Evolutionary conservation across 805 yeast species (phyloP).

Genomic region (Lachancea thermotolerans): DNA sequence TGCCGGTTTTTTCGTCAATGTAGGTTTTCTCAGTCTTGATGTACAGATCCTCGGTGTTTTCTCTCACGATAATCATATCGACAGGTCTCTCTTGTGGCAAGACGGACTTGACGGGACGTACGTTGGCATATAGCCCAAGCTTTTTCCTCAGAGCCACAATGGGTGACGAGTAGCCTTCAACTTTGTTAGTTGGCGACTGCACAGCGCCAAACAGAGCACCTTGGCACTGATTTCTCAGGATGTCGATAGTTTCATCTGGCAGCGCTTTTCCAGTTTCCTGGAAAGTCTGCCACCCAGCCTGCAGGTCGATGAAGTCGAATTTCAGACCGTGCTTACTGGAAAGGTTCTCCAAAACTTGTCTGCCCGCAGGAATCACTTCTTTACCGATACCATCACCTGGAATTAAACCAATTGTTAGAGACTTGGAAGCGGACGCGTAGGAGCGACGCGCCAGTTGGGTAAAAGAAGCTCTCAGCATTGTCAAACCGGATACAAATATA

Average conservation of each 20-base stretch:
- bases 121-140: constrained; percentile 91
- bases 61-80: constrained; percentile 97
- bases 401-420: constrained; percentile 60
- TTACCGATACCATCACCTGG: constrained; percentile 99
- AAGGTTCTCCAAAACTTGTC: constrained; percentile 74
- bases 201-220: constrained; percentile 99
- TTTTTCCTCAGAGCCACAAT: constrained; percentile 97
- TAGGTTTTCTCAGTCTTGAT: constrained; percentile 85
- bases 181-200: constrained; percentile 88
- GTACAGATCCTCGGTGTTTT: constrained; percentile 96
- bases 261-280: constrained; percentile 92
- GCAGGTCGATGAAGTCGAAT: constrained; percentile 80
- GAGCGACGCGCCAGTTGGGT: constrained; percentile 28
- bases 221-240: constrained; percentile 75
- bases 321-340: constrained; percentile 68
- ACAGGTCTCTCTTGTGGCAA: constrained; percentile 72
- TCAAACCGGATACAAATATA: background rate
- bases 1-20: constrained; percentile 64
- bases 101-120: constrained; percentile 94
- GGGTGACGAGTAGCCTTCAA: constrained; percentile 95
- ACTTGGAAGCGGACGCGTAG: constrained; percentile 38
- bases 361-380: constrained; percentile 97
- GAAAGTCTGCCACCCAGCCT: constrained; percentile 94
- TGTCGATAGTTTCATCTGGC: constrained; percentile 84
- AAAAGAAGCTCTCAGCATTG: constrained; percentile 26